Percentiles rank a stretch among this genome's conserved stretches.
Evolutionary conservation across 2,329 filamentous ascomycete species (phyloP).

Genomic region (Dactylellina leptospora): DNA sequence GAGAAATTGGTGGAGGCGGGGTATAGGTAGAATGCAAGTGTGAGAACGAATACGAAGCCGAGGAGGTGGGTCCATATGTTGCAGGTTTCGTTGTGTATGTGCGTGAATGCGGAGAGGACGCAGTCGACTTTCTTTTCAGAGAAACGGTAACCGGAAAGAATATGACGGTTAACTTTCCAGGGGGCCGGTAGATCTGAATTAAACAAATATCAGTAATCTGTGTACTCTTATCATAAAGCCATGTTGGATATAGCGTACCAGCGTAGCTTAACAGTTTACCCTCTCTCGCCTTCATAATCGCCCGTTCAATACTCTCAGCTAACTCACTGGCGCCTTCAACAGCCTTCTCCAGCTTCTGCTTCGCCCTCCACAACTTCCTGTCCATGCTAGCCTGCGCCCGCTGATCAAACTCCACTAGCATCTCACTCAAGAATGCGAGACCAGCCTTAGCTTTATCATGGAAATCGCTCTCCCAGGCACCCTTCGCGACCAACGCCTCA

Average conservation of each 20-base stretch:
- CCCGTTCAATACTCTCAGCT: conserved; percentile 83
- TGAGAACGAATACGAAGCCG: conserved; percentile 84
- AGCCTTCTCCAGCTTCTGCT: conserved; percentile 80
- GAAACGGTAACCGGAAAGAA: conserved; percentile 90
- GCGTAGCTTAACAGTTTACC: conserved; percentile 86
- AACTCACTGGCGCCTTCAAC: conserved; percentile 81
- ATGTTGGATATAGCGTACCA: conserved; percentile 8
- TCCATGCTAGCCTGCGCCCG: conserved; percentile 84
- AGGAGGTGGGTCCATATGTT: conserved; percentile 98
- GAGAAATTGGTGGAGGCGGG: conserved; percentile 86
- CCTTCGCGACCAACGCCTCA: conserved; percentile 79
- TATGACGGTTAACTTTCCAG: conserved; percentile 95
- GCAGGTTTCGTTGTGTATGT: conserved; percentile 86
- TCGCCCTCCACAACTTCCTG: conserved; percentile 76
- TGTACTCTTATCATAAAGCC: background rate
- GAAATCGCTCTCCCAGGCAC: conserved; percentile 46
- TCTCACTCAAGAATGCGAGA: conserved; percentile 83
- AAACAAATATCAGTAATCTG: background rate
- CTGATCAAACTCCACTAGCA: conserved; percentile 84
- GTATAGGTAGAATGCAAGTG: conserved; percentile 95
- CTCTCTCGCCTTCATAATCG: conserved; percentile 77
- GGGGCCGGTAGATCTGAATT: conserved; percentile 78
- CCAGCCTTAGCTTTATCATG: conserved; percentile 84
- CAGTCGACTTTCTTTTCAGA: conserved; percentile 90
- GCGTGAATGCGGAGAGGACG: conserved; percentile 78